phyloP scores from a whole-genome alignment of 371 early-diverging fungal genomes.

The Thermomucor indicae-seudaticae region DNA sequence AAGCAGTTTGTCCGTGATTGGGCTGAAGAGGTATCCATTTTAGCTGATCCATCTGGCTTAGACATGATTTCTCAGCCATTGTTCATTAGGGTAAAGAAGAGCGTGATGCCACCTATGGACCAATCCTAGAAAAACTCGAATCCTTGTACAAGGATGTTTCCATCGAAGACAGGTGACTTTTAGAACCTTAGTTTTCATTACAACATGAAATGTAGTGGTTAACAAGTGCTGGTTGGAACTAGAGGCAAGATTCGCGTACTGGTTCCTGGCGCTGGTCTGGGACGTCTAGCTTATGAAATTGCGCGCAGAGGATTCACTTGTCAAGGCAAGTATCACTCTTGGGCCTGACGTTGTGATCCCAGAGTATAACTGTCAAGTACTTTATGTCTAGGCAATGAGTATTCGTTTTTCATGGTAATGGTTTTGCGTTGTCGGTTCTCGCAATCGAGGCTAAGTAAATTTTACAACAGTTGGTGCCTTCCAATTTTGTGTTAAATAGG shows the following conservation, averaged over 20 bases:
- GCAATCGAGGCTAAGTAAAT: slow-evolving; percentile 7
- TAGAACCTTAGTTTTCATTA: too few relatives aligned
- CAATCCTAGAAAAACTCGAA: slow-evolving; percentile 73
- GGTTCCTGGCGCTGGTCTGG: slow-evolving; percentile 91
- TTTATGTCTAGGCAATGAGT: slow-evolving; percentile 60
- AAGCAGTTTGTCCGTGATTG: slow-evolving; percentile 94
- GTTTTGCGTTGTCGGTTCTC: too few relatives aligned
- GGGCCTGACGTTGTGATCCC: too few relatives aligned
- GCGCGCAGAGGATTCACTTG: slow-evolving; percentile 73
- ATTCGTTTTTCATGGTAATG: slow-evolving; percentile 71
- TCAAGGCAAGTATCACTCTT: slow-evolving; percentile 54
- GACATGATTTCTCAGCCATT: too few relatives aligned
- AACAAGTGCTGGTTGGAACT: too few relatives aligned
- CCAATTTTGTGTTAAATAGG: slow-evolving; percentile 86
- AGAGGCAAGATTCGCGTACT: slow-evolving; percentile 64
- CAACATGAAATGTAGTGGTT: too few relatives aligned
- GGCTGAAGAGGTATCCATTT: slow-evolving; percentile 59
- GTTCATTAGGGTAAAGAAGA: slow-evolving; percentile 66
- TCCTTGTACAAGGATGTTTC: slow-evolving; percentile 41
- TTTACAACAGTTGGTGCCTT: slow-evolving; percentile 69
- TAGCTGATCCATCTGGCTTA: slow-evolving; percentile 2
- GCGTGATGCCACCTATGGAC: slow-evolving; percentile 75
- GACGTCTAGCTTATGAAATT: slow-evolving; percentile 86
- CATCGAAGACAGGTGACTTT: slow-evolving; percentile 36
- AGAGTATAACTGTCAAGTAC: not conserved